These are phyloP conservation scores for Cyberlindnera suaveolens DNA, from an alignment of 805 yeast genomes.

Conservation along the genomic window DNA sequence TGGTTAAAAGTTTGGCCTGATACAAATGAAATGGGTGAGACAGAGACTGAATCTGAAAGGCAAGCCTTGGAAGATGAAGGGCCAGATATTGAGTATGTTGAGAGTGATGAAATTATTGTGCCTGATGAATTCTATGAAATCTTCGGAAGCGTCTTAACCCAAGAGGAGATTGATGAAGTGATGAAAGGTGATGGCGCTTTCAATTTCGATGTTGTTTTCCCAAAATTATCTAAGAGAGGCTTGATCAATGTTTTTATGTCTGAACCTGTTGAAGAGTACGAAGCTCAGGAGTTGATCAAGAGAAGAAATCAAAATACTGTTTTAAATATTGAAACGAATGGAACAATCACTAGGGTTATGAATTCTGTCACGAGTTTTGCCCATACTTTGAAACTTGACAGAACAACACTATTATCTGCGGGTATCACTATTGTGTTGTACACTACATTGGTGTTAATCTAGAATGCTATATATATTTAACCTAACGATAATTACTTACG, in stretches of 20 bases:
- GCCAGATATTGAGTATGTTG: conserved; percentile 8
- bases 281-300: not conserved
- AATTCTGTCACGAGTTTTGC: not conserved
- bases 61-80: not conserved
- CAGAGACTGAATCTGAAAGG: not conserved
- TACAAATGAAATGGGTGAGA: not conserved
- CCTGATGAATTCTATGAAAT: conserved; percentile 10
- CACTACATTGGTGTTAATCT: not conserved
- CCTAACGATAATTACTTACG: not conserved
- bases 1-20: conserved; percentile 7
- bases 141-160: conserved; percentile 7
- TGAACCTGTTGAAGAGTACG: not conserved
- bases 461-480: not conserved
- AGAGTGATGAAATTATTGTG: conserved; percentile 2
- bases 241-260: not conserved
- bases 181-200: conserved; percentile 11
- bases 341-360: not conserved
- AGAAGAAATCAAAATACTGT: not conserved
- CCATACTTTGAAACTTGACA: not conserved
- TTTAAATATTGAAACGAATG: not conserved
- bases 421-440: not conserved
- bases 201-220: conserved; percentile 10
- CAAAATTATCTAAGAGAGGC: not conserved
- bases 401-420: not conserved
- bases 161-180: conserved; percentile 8